Evolutionary conservation across 148 eudicot genomes (phyloP), one percentile per base, ranked within the genome.

Genomic region (Camellia lanceoleosa): DNA sequence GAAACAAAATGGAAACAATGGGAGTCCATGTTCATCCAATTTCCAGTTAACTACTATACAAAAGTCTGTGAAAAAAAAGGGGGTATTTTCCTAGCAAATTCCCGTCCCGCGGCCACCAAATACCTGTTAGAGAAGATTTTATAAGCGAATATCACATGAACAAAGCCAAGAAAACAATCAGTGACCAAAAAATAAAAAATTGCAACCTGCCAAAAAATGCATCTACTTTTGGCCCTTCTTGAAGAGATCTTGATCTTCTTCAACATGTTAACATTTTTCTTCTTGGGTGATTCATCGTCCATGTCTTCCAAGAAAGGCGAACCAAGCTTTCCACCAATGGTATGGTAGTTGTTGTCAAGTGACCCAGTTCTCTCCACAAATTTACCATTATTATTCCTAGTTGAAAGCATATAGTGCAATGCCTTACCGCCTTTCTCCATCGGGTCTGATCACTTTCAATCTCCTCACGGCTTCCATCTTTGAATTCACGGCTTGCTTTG

Each of bases 361-460:
- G 96, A 91, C 18, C 88, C 89, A 5, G 89, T 87, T 42, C 93
- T 88, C 70, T 91, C 95, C 9, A 87, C 86, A 19, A 76, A 78
- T 77, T 90, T 95, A 42, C 90, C 90, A 23, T 23, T 23, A 79
- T 90, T 89, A 74, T 84, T 82, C 12, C 87, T 86, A 1, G 87
- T 78, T 0, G 97, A 87, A 16, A 96, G 91, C 90, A 96, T 92
- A 8, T 92, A 8, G 97, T 19, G 99, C 92, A 77, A 98, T 15
- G 98, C 95, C 84, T 96, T 98, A n/a, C 97, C 0, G 99, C 98
- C 78, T 96, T 93, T 78, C 95, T 91, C 93, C 94, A 93, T n/a
- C 80, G 93, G 97, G 71, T 93, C 98, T 0, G 92, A 84, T 67
- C 70, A 94, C 97, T 69, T 94, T 94, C 66, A 94, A 61, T 78